Evolutionary conservation across 352 stramenopile species (phyloP), one percentile per base, ranked within the genome.

Genomic region (Plasmopara halstedii): DNA sequence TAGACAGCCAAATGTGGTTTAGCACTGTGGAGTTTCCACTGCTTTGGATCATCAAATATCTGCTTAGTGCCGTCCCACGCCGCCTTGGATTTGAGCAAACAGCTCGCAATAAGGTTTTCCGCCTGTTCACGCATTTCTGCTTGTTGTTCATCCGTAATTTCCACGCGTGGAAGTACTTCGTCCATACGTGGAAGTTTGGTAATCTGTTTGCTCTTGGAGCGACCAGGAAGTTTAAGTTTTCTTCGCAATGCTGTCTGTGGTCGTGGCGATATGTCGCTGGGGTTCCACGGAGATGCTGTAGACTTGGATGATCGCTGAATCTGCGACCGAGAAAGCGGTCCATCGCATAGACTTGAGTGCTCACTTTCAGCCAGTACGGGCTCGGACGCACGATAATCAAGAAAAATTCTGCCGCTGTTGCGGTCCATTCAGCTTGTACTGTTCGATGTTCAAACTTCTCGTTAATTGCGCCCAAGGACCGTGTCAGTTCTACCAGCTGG

Each of bases 21-120:
- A 21, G 62, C 56, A 20, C 58, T 63, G 49, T 82, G 72, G n/a
- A 84, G 58, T 36, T 84, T 84, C 72, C 72, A 84, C 27, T 70
- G 56, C 56, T 76, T 73, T 3, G 65, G 68, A 48, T 74, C 57
- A 49, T 80, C 71, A 25, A 80, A 76, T 41, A 83, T 78, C 41
- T 75, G 68, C 46, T 73, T 75, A 33, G 55, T 73, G 31, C 70
- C 70, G 47, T 76, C 59, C 70, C 70, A 83, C 27, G 70, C 70
- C 3, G 70, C 70, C 37, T 64, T 62, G 14, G 62, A 64, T 46
- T 77, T 75, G 15, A 51, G 49, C 40, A 80, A 51, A 23, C 53
- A 58, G 20, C 46, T 44, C 6, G 51, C 54, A 39, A 80, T 76
- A 44, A 73, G 58, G 19, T 20, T 42, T 36, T 83, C 68, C 1